phyloP scores from a whole-genome alignment of 1,139 yeast species.

The Yamadazyma dushanensis region DNA sequence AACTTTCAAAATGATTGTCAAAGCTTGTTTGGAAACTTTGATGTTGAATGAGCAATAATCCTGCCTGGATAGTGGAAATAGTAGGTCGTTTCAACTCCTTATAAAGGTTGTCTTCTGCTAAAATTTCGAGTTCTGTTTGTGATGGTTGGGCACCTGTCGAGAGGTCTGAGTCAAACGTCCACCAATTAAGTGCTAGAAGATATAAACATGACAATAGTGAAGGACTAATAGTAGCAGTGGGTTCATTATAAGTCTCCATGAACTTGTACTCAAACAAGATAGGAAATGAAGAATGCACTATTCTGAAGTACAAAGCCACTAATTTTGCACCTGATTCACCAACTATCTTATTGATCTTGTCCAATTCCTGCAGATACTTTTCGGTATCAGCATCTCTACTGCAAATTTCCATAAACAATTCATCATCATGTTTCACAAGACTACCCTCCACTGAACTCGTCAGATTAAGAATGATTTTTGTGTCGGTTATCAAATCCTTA shows the following conservation, averaged over 20 bases:
- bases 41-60: constrained; percentile 16
- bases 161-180: constrained; percentile 16
- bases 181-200: constrained; percentile 18
- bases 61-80: constrained; percentile 16
- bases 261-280: constrained; percentile 12
- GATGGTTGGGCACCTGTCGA: constrained; percentile 12
- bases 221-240: constrained; percentile 10
- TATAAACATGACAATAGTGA: constrained; percentile 15
- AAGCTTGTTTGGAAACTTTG: constrained; percentile 15
- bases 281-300: constrained; percentile 17
- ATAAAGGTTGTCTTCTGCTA: constrained; percentile 14
- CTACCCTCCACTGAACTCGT: constrained; percentile 10
- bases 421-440: constrained; percentile 7
- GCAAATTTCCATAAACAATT: constrained; percentile 12
- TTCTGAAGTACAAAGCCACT: constrained; percentile 15
- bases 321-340: constrained; percentile 14
- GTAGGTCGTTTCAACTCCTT: constrained; percentile 13
- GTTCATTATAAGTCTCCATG: constrained; percentile 9
- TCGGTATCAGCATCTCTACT: constrained; percentile 3
- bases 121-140: constrained; percentile 12
- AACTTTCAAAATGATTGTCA: constrained; percentile 13
- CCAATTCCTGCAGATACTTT: background rate
- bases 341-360: constrained; percentile 7
- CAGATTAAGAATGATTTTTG: constrained; percentile 7
- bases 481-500: constrained; percentile 5